Evolutionary conservation across 2,329 filamentous ascomycete genomes (phyloP), one percentile per base, ranked within the genome.

Genomic region (Nigrospora sphaerica): DNA sequence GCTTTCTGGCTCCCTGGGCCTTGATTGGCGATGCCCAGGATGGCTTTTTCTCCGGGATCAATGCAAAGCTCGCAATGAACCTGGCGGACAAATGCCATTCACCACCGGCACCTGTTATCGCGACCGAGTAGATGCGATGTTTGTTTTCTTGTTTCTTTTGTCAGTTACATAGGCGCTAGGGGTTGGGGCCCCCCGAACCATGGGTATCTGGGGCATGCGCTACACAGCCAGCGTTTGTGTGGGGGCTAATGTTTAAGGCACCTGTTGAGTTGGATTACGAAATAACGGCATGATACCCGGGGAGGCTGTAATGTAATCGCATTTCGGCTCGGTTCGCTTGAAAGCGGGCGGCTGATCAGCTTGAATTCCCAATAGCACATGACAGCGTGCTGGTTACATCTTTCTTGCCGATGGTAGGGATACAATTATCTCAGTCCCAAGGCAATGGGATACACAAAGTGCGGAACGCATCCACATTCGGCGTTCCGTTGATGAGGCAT

Each of bases 1-100:
- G 75, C 58, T 63, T 69, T 50, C 63, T 61, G 42, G 73, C 70
- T 34, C 72, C 74, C 18, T 78, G 74, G 75, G 59, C 75, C 44
- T 66, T 75, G 35, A 58, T 77, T 3, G 75, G 74, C 7, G 59
- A 68, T 32, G 49, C 55, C 32, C 52, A 51, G 3, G 55, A 61
- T 12, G 63, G 63, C 0, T 58, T 54, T 13, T 60, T 62, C 32
- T 70, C 70, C 1, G 69, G 70, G 14, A 53, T 73, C 39, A 70
- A 71, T 37, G 59, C 57, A 4, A 54, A 57, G 34, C 40, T 61
- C 32, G 60, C 55, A 28, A 49, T 58, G 49, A 57, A 53, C 45
- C 32, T 60, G 7, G 48, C 51, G 23, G 51, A 44, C 12, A 49
- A 48, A 14, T 64, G 61, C 42, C 60, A 60, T 44, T 44, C 53